Percentiles rank a stretch among this genome's conserved stretches.
Evolutionary conservation across 208 protist species (phyloP).

Genomic region (Acanthamoeba culbertsoni): DNA sequence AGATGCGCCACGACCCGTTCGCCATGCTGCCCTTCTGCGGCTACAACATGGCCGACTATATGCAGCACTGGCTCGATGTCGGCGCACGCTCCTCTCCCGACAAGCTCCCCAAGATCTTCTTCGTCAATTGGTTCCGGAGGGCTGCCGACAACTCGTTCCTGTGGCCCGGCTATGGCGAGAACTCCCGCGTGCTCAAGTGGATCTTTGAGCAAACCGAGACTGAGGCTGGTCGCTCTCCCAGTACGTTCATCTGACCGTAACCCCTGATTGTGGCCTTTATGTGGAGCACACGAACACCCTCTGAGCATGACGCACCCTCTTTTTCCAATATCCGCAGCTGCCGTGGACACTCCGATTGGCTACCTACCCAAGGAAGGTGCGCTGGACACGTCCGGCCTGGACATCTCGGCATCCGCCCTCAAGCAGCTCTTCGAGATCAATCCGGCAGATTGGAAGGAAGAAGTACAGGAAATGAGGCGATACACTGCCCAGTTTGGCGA

Average conservation of each 20-base stretch:
- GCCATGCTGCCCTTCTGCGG: slow-evolving; percentile 89
- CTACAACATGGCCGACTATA: slow-evolving; percentile 89
- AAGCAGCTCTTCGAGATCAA: slow-evolving; percentile 76
- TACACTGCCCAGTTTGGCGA: slow-evolving; percentile 74
- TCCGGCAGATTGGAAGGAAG: slow-evolving; percentile 67
- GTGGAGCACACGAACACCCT: too few relatives aligned
- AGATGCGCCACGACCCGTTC: slow-evolving; percentile 83
- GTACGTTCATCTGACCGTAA: background rate
- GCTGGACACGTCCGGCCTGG: slow-evolving; percentile 72
- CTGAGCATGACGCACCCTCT: background rate
- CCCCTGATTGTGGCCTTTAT: too few relatives aligned
- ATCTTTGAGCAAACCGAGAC: slow-evolving; percentile 70
- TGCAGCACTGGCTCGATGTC: slow-evolving; percentile 84
- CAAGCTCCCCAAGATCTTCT: slow-evolving; percentile 84
- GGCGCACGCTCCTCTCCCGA: background rate
- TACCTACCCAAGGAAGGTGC: slow-evolving; percentile 67
- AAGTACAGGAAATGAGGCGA: slow-evolving; percentile 68
- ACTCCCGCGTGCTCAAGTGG: slow-evolving; percentile 82
- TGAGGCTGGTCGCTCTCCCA: background rate
- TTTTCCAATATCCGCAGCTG: background rate
- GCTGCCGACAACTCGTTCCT: slow-evolving; percentile 76
- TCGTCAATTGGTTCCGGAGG: slow-evolving; percentile 87
- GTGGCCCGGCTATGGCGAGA: slow-evolving; percentile 88
- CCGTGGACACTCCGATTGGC: slow-evolving; percentile 74
- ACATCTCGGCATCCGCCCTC: slow-evolving; percentile 60